Evolutionary conservation across 208 protist genomes (phyloP).

Genomic region (Crithidia brevicula): DNA sequence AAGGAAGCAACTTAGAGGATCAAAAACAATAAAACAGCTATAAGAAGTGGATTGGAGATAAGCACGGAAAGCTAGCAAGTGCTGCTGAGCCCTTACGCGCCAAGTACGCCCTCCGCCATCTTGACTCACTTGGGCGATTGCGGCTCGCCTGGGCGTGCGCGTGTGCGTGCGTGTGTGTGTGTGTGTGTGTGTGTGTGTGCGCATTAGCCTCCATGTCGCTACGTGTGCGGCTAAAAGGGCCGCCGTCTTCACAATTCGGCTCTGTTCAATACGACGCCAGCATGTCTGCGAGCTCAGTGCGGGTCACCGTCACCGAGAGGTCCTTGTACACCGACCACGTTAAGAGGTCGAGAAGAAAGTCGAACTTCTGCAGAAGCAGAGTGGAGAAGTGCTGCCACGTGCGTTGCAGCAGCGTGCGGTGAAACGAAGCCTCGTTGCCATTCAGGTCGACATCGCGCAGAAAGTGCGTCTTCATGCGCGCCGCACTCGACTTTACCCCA

Average conservation of each 20-base stretch:
- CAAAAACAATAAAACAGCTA: no score
- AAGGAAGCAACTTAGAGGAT: no score
- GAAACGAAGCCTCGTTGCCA: constrained; percentile 74
- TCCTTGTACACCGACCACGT: constrained; percentile 62
- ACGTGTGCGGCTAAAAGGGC: no score
- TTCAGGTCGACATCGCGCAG: constrained; percentile 63
- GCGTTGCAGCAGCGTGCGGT: constrained; percentile 77
- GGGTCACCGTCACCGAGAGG: constrained; percentile 41
- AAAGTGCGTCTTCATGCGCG: constrained; percentile 87
- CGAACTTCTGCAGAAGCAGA: constrained; percentile 77
- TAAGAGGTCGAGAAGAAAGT: constrained; percentile 63
- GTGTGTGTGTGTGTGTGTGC: no score
- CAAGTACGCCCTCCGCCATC: no score
- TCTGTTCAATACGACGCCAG: constrained; percentile 45
- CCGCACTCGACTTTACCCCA: constrained; percentile 66
- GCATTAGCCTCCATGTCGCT: no score
- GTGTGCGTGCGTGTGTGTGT: no score
- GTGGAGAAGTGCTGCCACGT: constrained; percentile 83
- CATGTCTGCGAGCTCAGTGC: constrained; percentile 46
- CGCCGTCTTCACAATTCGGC: neutral
- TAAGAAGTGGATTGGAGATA: no score
- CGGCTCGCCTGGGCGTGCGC: no score
- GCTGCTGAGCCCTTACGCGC: no score
- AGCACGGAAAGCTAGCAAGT: no score
- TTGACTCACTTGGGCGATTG: no score